Conservation (phyloP, 129 eudicot genomes). For the Tagetes erecta region DNA sequence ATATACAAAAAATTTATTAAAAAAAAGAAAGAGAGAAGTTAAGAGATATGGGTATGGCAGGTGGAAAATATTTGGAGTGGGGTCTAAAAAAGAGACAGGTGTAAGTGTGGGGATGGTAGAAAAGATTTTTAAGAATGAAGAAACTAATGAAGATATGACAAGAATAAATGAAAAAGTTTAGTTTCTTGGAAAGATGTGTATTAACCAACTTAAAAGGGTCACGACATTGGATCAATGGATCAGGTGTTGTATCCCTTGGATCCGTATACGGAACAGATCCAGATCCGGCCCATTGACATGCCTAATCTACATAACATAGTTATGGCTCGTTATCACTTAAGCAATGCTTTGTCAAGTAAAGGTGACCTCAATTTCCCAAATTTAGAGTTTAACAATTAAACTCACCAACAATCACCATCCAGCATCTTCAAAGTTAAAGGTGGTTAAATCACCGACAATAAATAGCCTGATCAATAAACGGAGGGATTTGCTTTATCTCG, state of each 20-base stretch:
- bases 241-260: neutral
- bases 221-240: neutral
- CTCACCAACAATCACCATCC: constrained; percentile 32
- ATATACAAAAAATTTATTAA: neutral
- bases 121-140: neutral
- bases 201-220: neutral
- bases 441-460: constrained; percentile 51
- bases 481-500: constrained; percentile 95
- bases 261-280: constrained; percentile 3
- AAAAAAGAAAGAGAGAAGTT: neutral
- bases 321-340: constrained; percentile 1
- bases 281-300: neutral
- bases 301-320: neutral
- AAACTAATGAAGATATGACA: neutral
- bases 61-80: neutral
- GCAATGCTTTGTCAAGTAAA: neutral
- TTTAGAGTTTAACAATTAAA: neutral
- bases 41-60: neutral
- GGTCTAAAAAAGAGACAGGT: neutral
- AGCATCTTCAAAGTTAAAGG: constrained; percentile 26
- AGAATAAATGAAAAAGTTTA: neutral
- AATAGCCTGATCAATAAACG: constrained; percentile 82
- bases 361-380: constrained; percentile 13
- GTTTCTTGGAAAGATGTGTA: neutral
- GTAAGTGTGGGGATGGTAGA: neutral